Evolutionary conservation across 2,329 filamentous ascomycete species (phyloP).

Genomic region (Magnaporthiopsis rhizophila): DNA sequence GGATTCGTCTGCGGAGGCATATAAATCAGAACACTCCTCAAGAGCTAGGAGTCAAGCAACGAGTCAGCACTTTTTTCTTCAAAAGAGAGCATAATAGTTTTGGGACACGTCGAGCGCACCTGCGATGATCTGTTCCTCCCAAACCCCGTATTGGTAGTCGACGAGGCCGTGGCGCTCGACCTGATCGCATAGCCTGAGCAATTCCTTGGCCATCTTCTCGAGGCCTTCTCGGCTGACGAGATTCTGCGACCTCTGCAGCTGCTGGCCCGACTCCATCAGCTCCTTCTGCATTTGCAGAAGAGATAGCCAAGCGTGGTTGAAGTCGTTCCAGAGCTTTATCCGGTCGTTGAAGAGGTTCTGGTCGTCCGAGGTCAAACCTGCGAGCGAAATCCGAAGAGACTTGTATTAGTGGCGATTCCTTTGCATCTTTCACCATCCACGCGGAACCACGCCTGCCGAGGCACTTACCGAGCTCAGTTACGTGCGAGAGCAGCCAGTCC

Average conservation of each 20-base stretch:
- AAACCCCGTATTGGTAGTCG: constrained; percentile 94
- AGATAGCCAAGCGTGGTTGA: constrained; percentile 86
- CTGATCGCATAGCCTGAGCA: constrained; percentile 75
- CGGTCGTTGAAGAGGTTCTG: constrained; percentile 66
- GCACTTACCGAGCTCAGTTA: constrained; percentile 45
- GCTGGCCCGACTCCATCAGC: constrained; percentile 52
- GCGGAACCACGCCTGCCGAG: background rate
- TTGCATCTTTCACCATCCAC: background rate
- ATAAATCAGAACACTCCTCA: constrained; percentile 35
- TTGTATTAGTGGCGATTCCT: constrained; percentile 2
- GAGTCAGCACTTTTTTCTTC: background rate
- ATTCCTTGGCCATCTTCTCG: constrained; percentile 71
- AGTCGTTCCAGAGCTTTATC: constrained; percentile 83
- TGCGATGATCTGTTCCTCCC: constrained; percentile 84
- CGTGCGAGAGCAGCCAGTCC: constrained; percentile 47
- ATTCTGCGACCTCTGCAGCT: constrained; percentile 48
- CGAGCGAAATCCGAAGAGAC: background rate
- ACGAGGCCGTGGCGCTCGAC: constrained; percentile 90
- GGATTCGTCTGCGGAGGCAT: constrained; percentile 30
- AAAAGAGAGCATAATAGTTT: constrained; percentile 6
- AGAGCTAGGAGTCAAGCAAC: constrained; percentile 17
- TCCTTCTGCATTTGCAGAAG: constrained; percentile 80
- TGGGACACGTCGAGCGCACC: constrained; percentile 46
- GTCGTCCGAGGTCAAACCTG: constrained; percentile 81
- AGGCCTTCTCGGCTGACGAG: constrained; percentile 63